phyloP scores from a whole-genome alignment of 2,329 filamentous ascomycete species.

The Aureobasidium sp. region DNA sequence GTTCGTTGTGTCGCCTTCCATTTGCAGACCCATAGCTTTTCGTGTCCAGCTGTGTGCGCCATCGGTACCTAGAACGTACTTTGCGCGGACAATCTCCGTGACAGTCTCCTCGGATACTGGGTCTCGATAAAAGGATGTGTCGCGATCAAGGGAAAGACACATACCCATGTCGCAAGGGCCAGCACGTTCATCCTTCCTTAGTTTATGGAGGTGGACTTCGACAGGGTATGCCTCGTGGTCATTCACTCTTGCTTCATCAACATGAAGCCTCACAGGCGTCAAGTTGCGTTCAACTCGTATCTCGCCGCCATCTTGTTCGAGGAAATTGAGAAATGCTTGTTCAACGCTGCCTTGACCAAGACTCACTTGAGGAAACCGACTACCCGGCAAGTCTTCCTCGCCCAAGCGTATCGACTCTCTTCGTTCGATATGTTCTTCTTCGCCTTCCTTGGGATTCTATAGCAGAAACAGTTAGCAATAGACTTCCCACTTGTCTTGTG shows the following conservation, averaged over 20 bases:
- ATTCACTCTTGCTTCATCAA: neutral
- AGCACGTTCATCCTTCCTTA: neutral
- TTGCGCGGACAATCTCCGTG: conserved; percentile 15
- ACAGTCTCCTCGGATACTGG: neutral
- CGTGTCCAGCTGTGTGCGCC: conserved; percentile 20
- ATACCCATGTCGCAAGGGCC: neutral
- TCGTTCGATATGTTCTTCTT: neutral
- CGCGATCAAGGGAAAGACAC: neutral
- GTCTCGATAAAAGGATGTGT: too few relatives aligned
- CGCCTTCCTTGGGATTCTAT: neutral
- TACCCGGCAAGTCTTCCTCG: conserved; percentile 6
- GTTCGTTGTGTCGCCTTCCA: conserved; percentile 23
- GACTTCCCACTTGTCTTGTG: neutral
- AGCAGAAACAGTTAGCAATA: neutral
- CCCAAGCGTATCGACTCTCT: neutral
- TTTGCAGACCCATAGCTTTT: conserved; percentile 19
- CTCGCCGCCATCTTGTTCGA: neutral
- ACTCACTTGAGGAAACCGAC: conserved; percentile 10
- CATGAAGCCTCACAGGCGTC: neutral
- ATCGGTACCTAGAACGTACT: conserved; percentile 18
- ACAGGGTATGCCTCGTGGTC: neutral
- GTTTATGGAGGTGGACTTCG: neutral
- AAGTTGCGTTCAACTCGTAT: neutral
- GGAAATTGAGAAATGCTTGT: conserved; percentile 3
- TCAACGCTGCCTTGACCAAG: conserved; percentile 5